Base-by-base conservation (phyloP, 495 filamentous ascomycete genomes). In the Aspergillus affinis region DNA sequence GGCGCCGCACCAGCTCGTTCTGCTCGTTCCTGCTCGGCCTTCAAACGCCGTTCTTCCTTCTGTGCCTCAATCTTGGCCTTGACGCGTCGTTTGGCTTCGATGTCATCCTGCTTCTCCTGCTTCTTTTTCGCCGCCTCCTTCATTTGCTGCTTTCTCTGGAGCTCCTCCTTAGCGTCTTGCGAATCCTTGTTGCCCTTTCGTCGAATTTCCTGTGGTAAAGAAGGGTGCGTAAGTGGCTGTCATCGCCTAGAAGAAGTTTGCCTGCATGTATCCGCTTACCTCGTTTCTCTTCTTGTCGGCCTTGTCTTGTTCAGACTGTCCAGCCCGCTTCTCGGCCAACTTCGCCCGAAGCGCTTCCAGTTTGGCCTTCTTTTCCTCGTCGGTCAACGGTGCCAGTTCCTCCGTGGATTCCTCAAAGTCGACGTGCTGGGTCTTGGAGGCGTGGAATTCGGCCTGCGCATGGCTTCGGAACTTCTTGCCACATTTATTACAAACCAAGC, bases 381-480 rank as follows among this genome's bases (percentile, higher is more conserved):
- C 92, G 0, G 90, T 98, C 65, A 99, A 80, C 2, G 93, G 91
- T 2, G 89, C 86, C 57, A 98, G 85, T 66, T 94, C 91, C 63
- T 97, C 93, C 2, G 88, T 93, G 0, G 92, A 96, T 71, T 99
- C 91, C 15, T 89, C 84, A 70, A 99, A 99, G 67, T 97, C 88
- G n/a, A 83, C 81, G 74, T 99, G 94, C 50, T 89, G 86, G 5
- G 90, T 90, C 74, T 93, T 95, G 57, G 83, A 83, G 32, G 92
- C 95, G 73, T 99, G 94, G 69, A 91, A 97, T 63, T 95, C 87
- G 6, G 92, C 95, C 64, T 90, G 85, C 15, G 84, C 86, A 51
- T 84, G 80, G 74, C 84, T 89, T 55, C 91, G 82, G 76, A 99
- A 94, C 68, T 88, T 90, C 78, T 96, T 96, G 51, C 88, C 88